These are phyloP conservation scores for Plectranthus barbatus DNA, from an alignment of 257 asterid species.

Conservation along the genomic window DNA sequence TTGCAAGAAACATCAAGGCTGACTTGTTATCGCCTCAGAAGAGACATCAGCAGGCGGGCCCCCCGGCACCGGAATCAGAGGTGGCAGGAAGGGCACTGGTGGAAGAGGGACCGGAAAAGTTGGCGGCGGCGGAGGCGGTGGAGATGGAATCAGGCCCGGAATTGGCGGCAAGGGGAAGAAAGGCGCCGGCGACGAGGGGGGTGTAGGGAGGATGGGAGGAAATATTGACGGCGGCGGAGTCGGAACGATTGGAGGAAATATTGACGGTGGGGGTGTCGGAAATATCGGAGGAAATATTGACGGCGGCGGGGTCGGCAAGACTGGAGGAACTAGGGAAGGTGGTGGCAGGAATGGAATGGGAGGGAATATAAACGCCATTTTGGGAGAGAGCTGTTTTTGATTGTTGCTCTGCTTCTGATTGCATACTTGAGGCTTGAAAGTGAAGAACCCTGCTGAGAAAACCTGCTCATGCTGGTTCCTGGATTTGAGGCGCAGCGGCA, in stretches of 20 bases:
- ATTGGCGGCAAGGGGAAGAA: conserved; percentile 29
- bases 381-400: conserved; percentile 11
- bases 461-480: conserved; percentile 42
- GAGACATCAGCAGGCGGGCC: conserved; percentile 45
- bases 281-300: too few species aligned
- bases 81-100: conserved; percentile 57
- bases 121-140: conserved; percentile 30
- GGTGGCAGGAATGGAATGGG: conserved; percentile 41
- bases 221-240: conserved; percentile 6
- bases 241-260: conserved; percentile 43
- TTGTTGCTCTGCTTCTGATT: conserved; percentile 33
- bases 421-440: conserved; percentile 63
- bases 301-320: too few species aligned
- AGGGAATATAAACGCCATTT: conserved; percentile 33
- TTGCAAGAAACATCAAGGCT: conserved; percentile 34
- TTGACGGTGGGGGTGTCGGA: conserved; percentile 48
- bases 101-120: conserved; percentile 41
- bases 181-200: conserved; percentile 23
- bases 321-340: conserved; percentile 41
- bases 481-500: conserved; percentile 38
- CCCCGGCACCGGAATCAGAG: conserved; percentile 50
- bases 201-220: background rate
- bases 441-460: conserved; percentile 73
- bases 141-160: conserved; percentile 47
- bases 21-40: conserved; percentile 17